phyloP scores from a whole-genome alignment of 1,284 basidiomycete genomes.

The Moesziomyces aphidis region DNA sequence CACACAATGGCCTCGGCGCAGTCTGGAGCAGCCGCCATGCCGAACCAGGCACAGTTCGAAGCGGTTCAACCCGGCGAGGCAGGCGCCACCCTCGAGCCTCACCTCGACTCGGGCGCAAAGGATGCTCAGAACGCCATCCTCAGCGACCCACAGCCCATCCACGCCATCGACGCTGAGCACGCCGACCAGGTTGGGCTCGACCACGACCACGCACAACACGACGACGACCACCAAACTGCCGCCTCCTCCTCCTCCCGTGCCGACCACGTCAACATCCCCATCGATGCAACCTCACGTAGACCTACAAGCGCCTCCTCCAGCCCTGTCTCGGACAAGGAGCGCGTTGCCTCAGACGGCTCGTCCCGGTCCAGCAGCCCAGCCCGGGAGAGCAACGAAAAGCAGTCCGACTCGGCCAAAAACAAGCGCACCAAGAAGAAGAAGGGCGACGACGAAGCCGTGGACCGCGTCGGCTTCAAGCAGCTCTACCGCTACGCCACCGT shows the following conservation, averaged over 20 bases:
- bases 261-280: constrained; percentile 19
- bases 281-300: constrained; percentile 6
- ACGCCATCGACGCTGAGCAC: constrained; percentile 10
- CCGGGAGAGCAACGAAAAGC: constrained; percentile 18
- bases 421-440: constrained; percentile 19
- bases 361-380: constrained; percentile 10
- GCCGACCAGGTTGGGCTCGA: not conserved
- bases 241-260: not conserved
- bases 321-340: not conserved
- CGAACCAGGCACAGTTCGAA: constrained; percentile 16
- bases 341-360: constrained; percentile 5
- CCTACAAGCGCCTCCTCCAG: constrained; percentile 8
- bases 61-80: constrained; percentile 6
- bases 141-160: constrained; percentile 36
- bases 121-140: constrained; percentile 36
- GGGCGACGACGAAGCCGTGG: constrained; percentile 15
- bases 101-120: constrained; percentile 29
- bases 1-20: constrained; percentile 2
- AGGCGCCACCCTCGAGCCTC: constrained; percentile 9
- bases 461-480: constrained; percentile 56
- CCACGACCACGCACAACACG: constrained; percentile 1
- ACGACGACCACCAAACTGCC: not conserved
- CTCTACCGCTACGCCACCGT: constrained; percentile 75
- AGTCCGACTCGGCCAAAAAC: constrained; percentile 7
- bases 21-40: not conserved